Conservation (phyloP, 2,329 filamentous ascomycete genomes). For the Daldinia sp. region DNA sequence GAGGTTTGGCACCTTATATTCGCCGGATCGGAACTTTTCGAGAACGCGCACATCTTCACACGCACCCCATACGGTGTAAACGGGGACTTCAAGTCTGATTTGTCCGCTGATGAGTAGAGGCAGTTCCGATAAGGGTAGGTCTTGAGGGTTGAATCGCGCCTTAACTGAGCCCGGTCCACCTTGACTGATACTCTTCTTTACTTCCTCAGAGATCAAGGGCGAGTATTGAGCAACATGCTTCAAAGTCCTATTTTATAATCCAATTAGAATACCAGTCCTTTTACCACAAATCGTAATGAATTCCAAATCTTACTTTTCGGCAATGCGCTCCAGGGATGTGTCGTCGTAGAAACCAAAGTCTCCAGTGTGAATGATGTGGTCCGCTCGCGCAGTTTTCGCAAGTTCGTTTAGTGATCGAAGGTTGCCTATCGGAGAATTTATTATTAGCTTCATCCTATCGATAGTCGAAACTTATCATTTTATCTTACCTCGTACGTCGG, state of each 20-base stretch:
- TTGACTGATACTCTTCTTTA: slow-evolving; percentile 75
- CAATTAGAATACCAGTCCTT: slow-evolving; percentile 35
- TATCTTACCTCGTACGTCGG: slow-evolving; percentile 75
- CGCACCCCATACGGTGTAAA: slow-evolving; percentile 99
- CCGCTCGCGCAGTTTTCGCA: slow-evolving; percentile 91
- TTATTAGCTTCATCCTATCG: slow-evolving; percentile 37
- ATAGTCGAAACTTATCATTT: slow-evolving; percentile 10
- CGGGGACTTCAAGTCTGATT: slow-evolving; percentile 92
- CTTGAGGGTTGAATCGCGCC: slow-evolving; percentile 81
- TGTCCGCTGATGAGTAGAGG: slow-evolving; percentile 88
- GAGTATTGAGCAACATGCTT: slow-evolving; percentile 99
- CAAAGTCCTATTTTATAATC: slow-evolving; percentile 74
- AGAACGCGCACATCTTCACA: slow-evolving; percentile 98
- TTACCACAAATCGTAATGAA: not conserved
- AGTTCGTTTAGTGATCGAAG: slow-evolving; percentile 95
- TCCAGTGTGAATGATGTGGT: slow-evolving; percentile 98
- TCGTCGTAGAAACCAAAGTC: slow-evolving; percentile 99
- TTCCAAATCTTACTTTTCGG: slow-evolving; percentile 83
- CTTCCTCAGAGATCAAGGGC: slow-evolving; percentile 84
- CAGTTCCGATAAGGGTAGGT: slow-evolving; percentile 92
- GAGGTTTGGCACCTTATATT: slow-evolving; percentile 97
- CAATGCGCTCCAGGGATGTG: slow-evolving; percentile 93
- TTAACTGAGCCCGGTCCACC: slow-evolving; percentile 84
- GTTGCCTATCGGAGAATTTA: slow-evolving; percentile 73
- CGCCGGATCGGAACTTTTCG: slow-evolving; percentile 95